These are phyloP conservation scores for Gautieria morchelliformis DNA, from an alignment of 768 basidiomycete species.

Conservation along the genomic window DNA sequence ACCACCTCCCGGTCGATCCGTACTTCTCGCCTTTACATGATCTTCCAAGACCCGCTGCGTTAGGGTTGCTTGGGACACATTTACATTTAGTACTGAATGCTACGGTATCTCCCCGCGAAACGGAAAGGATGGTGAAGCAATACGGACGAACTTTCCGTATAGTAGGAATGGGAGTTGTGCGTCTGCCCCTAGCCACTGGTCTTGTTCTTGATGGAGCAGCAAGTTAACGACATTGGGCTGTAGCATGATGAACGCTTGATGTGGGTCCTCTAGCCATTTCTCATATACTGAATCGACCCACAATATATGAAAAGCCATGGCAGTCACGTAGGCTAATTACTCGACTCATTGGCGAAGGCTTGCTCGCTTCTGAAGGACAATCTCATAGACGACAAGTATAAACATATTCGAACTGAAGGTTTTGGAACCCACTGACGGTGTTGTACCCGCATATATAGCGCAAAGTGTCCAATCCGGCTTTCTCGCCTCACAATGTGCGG, in stretches of 20 bases:
- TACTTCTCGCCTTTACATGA: constrained; percentile 31
- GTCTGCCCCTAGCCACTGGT: constrained; percentile 20
- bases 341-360: constrained; percentile 59
- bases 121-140: constrained; percentile 37
- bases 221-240: not conserved
- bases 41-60: constrained; percentile 53
- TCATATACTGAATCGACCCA: constrained; percentile 64
- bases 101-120: not conserved
- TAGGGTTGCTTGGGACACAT: constrained; percentile 42
- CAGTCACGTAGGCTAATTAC: constrained; percentile 67
- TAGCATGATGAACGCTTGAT: constrained; percentile 76
- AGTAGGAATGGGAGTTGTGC: constrained; percentile 56
- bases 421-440: not conserved
- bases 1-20: not conserved
- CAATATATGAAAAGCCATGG: constrained; percentile 77
- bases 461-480: constrained; percentile 66
- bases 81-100: constrained; percentile 38
- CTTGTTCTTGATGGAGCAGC: not conserved
- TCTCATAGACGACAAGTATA: constrained; percentile 60
- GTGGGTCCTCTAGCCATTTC: constrained; percentile 68
- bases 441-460: constrained; percentile 23
- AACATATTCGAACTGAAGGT: not conserved
- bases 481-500: constrained; percentile 70
- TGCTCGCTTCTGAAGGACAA: constrained; percentile 74
- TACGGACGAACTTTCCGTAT: constrained; percentile 68